Base-by-base conservation (phyloP, 805 yeast genomes). In the Barnettozyma siamensis region DNA sequence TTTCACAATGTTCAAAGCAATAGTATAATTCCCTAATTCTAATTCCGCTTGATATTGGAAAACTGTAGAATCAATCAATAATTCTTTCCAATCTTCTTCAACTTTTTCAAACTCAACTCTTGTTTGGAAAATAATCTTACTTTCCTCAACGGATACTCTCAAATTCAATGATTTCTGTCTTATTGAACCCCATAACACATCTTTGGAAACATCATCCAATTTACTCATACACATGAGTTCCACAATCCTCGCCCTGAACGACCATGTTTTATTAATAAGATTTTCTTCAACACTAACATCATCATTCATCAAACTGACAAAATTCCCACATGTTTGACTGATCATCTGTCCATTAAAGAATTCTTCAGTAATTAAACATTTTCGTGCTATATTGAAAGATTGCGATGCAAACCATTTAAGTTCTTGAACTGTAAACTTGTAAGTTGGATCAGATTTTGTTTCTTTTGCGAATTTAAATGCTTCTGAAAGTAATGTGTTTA, bases 391-490 rank as follows among this genome's bases (percentile, higher is more conserved):
- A 36, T 65, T 67, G 39, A 61, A 66, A 1, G 65, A 49, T 6
- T 57, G 56, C 2, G 70, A 56, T 0, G 64, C 55, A 47, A 67
- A 65, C 73, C 73, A 69, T 46, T 63, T 69, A 17, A 64, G 46
- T 33, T 69, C 73, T 33, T 58, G 57, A 6, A 48, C 43, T 1
- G 63, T 50, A n/a, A 62, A 47, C 6, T 39, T 38, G 19, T 49
- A 51, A 17, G 33, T 34, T 15, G 34, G 26, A 3, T 36, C 31
- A 16, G 42, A 23, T 16, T 27, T 12, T 16, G 43, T 28, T 24
- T 38, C 42, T 34, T 32, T 39, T 9, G 53, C 43, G 49, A 45
- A 36, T 18, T 31, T 38, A n/a, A 36, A n/a, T 15, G 45, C 42
- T 35, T 55, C 48, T 31, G 30, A 33, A 38, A 38, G 42, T 27